These are phyloP conservation scores for Arthrinium puccinioides DNA, from an alignment of 2,329 filamentous ascomycete genomes.

Conservation along the genomic window DNA sequence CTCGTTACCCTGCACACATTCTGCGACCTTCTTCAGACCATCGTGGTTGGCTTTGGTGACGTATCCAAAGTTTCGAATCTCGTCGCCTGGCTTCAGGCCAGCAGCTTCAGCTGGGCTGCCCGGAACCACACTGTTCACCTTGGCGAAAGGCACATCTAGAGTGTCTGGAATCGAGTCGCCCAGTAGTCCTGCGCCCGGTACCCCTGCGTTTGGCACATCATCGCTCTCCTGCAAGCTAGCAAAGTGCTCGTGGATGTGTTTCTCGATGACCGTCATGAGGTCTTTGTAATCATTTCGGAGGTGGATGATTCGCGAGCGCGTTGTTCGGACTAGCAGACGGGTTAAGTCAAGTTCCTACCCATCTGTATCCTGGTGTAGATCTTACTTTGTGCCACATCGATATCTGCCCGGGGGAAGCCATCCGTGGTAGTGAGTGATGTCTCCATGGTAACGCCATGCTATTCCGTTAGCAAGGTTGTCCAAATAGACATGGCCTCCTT, in stretches of 20 bases:
- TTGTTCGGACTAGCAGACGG: slow-evolving; percentile 87
- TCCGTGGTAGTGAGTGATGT: slow-evolving; percentile 81
- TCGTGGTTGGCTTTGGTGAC: slow-evolving; percentile 83
- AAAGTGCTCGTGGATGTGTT: slow-evolving; percentile 82
- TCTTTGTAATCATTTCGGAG: slow-evolving; percentile 91
- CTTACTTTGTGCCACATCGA: slow-evolving; percentile 90
- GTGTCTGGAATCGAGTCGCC: slow-evolving; percentile 26
- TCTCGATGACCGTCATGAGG: slow-evolving; percentile 77
- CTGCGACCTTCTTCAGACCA: slow-evolving; percentile 75
- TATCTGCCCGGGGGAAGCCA: slow-evolving; percentile 86
- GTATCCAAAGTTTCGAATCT: slow-evolving; percentile 77
- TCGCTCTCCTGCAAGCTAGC: slow-evolving; percentile 56
- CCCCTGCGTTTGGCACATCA: slow-evolving; percentile 21
- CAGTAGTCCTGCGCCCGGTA: slow-evolving; percentile 16
- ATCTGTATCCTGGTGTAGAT: too few species aligned
- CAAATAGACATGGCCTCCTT: too few species aligned
- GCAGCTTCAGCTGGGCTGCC: slow-evolving; percentile 77
- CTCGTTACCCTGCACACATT: slow-evolving; percentile 84
- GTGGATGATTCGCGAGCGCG: slow-evolving; percentile 78
- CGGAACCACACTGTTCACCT: slow-evolving; percentile 73
- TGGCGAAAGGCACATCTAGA: slow-evolving; percentile 63
- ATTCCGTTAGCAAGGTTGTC: too few species aligned
- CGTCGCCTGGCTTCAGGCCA: slow-evolving; percentile 73
- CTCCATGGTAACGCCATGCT: slow-evolving; percentile 93
- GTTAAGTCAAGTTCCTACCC: too few species aligned